Evolutionary conservation across 768 basidiomycete genomes (phyloP).

Genomic region (Macrolepiota albuminosa): DNA sequence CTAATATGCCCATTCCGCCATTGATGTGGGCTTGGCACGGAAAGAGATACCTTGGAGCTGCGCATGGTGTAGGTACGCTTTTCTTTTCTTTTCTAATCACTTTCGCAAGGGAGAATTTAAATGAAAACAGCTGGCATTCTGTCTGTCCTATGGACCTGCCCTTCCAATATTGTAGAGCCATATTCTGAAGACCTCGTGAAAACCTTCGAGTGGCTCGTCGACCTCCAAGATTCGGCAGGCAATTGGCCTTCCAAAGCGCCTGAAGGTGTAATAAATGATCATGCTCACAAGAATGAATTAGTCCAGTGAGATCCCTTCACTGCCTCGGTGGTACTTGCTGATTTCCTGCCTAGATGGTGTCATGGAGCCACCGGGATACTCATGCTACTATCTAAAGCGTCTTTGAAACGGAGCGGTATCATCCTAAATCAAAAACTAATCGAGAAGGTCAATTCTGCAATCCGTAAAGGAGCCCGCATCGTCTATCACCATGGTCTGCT

Average conservation of each 20-base stretch:
- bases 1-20: slow-evolving; percentile 25
- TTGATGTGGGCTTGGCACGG: slow-evolving; percentile 60
- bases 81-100: neutral
- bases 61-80: slow-evolving; percentile 53
- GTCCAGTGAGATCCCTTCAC: slow-evolving; percentile 39
- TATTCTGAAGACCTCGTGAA: slow-evolving; percentile 36
- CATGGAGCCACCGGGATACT: slow-evolving; percentile 53
- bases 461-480: slow-evolving; percentile 34
- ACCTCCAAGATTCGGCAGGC: slow-evolving; percentile 38
- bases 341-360: slow-evolving; percentile 42
- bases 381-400: slow-evolving; percentile 40
- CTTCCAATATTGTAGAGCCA: slow-evolving; percentile 27
- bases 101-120: neutral
- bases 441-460: slow-evolving; percentile 25
- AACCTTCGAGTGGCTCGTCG: slow-evolving; percentile 45
- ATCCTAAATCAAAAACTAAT: slow-evolving; percentile 19
- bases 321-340: neutral
- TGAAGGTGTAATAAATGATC: neutral
- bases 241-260: slow-evolving; percentile 51
- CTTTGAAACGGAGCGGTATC: slow-evolving; percentile 23
- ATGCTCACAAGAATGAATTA: slow-evolving; percentile 28
- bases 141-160: slow-evolving; percentile 43
- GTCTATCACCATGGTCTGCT: slow-evolving; percentile 47
- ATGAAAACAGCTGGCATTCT: slow-evolving; percentile 43
- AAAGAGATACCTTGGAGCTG: slow-evolving; percentile 52